Evolutionary conservation across 345 rosid species (phyloP).

Genomic region (Acer yangbiense): DNA sequence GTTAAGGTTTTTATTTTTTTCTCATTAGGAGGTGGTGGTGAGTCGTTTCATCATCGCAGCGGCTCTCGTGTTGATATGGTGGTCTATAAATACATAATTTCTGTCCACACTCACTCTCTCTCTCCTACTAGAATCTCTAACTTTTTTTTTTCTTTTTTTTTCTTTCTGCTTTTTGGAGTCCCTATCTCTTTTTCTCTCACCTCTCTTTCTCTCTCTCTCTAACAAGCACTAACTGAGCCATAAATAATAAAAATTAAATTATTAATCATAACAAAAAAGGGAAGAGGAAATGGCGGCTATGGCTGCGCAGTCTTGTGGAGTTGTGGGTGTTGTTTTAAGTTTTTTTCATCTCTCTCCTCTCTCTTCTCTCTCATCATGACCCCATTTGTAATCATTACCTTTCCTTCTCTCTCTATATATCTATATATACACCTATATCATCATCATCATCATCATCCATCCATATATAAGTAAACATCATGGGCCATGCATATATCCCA

Average conservation of each 20-base stretch:
- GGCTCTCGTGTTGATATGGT: conserved; percentile 9
- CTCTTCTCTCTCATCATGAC: conserved; percentile 28
- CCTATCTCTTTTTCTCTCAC: conserved; percentile 20
- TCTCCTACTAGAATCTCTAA: conserved; percentile 31
- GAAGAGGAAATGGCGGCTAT: conserved; percentile 67
- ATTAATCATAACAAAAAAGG: conserved; percentile 20
- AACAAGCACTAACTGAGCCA: not conserved
- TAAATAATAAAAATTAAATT: conserved; percentile 13
- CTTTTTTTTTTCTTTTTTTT: conserved; percentile 16
- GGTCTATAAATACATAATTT: conserved; percentile 38
- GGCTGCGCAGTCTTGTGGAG: conserved; percentile 66
- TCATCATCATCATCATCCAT: conserved; percentile 3
- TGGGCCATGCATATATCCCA: not conserved
- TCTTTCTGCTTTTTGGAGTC: conserved; percentile 24
- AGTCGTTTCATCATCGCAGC: conserved; percentile 28
- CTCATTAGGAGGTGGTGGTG: conserved; percentile 6
- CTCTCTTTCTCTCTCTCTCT: conserved; percentile 2
- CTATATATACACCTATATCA: not conserved
- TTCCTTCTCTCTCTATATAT: not conserved
- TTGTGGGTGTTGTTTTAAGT: not conserved
- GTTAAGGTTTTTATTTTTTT: not conserved
- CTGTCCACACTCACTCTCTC: not conserved
- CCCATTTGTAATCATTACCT: conserved; percentile 52
- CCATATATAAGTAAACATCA: not conserved
- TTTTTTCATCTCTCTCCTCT: not conserved